Evolutionary conservation across 805 yeast species (phyloP).

Genomic region (Ogataea henricii): DNA sequence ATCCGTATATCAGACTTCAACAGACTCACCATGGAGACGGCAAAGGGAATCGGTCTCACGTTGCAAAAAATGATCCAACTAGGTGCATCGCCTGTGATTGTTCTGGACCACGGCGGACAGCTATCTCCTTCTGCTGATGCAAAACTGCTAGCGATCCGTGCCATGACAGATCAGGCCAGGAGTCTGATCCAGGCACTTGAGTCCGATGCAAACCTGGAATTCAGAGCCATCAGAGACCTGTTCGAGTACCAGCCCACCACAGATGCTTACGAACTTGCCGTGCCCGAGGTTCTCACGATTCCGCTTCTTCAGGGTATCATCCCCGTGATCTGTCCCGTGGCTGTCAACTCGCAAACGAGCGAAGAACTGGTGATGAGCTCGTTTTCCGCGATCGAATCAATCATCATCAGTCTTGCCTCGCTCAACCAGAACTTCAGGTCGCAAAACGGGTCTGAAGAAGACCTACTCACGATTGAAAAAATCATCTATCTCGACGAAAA

Average conservation of each 20-base stretch:
- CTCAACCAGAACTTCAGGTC: conserved; percentile 24
- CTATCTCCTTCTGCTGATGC: neutral
- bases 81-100: conserved; percentile 75
- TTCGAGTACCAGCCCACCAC: conserved; percentile 34
- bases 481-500: conserved; percentile 72
- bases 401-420: conserved; percentile 38
- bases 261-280: conserved; percentile 23
- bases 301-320: conserved; percentile 45
- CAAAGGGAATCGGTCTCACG: conserved; percentile 57
- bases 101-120: conserved; percentile 47
- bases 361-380: conserved; percentile 39
- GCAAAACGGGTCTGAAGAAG: conserved; percentile 23
- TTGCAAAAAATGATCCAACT: conserved; percentile 54
- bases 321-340: conserved; percentile 69
- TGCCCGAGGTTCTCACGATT: conserved; percentile 41
- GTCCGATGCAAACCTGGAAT: conserved; percentile 21
- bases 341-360: conserved; percentile 37
- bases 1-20: conserved; percentile 49
- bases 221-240: conserved; percentile 39
- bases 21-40: conserved; percentile 33
- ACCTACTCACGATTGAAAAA: conserved; percentile 69
- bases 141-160: conserved; percentile 16
- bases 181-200: conserved; percentile 24
- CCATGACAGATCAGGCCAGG: conserved; percentile 26
- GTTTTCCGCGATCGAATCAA: conserved; percentile 41